Base-by-base conservation (phyloP, 164 flowering plant genomes). In the Nymphaea thermarum region DNA sequence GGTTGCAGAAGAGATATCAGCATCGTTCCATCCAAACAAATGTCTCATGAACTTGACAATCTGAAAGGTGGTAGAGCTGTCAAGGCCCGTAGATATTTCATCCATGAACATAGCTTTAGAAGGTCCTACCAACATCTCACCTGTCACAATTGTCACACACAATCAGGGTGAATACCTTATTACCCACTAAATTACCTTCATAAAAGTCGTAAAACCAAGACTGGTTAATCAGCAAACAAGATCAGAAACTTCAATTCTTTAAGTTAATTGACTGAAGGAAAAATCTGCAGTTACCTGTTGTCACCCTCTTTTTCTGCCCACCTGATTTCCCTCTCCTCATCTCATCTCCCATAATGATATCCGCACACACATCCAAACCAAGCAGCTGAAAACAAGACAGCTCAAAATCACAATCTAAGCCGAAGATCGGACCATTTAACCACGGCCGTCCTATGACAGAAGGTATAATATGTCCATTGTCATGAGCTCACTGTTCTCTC, bases 1-100 rank as follows among this genome's bases (percentile, higher is more conserved):
- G 88, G 88, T 71, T 85, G 86, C 41, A 85, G 80, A 17, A 85
- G 83, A 44, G 86, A 75, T 61, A 85, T 81, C 25, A 61, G 36
- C 63, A 61, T 61, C 2, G 63, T 61, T 61, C 25, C 63, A 61
- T 61, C 63, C 63, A 61, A 61, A 61, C 63, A 3, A 61, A 61
- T 61, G 63, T n/a, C 42, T n/a, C 42, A 61, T n/a, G 63, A 7
- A 61, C 63, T 61, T 36, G 15, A 61, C 63, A 61, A 61, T 61
- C 63, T 61, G 63, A n/a, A 61, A 61, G 42, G 42, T 61, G 63
- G 63, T 61, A 7, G 42, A 61, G 42, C 63, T 61, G 42, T 61
- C 63, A n/a, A 61, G 42, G 8, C 63, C 63, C 42, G 63, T 61
- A n/a, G 63, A 61, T 61, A 61, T 61, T n/a, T 61, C 63, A 36